Base-by-base conservation (phyloP, 2,329 filamentous ascomycete genomes). In the Ambrosiella cleistominuta region DNA sequence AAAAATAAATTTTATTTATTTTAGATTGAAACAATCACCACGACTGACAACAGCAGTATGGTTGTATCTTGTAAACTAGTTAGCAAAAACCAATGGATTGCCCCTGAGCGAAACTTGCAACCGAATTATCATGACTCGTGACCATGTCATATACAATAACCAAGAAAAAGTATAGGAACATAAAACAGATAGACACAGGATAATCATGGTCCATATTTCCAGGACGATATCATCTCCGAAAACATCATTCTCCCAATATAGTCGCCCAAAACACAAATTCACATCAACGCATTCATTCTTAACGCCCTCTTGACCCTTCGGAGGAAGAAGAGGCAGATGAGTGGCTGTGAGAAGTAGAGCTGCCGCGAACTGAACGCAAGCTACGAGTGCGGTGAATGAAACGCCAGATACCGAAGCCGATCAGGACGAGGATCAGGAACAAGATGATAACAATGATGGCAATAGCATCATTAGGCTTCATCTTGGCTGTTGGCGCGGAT, bases 401-500 rank as follows among this genome's bases (percentile, higher is more conserved):
- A 60, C 75, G 73, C 70, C 79, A 83, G 68, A 83, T 83, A 61
- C 78, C 81, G 64, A 82, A 82, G 7, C 77, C 75, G 58, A 83
- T 78, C 60, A 72, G 70, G 57, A 79, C 78, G 53, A 84, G 75
- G 54, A 83, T 70, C 65, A 80, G 67, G 70, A 84, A 83, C 64
- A 84, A 75, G 58, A 84, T 68, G 68, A 84, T 83, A 69, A 84
- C 77, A 66, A 84, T 83, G 68, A 84, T 74, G 64, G 81, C 81
- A 68, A 84, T 83, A 65, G 79, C 77, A 69, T 83, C 76, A 76
- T 84, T 84, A 71, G 76, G 70, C 68, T 83, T 78, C 64, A 75
- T 72, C 27, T 3, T 54, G 57, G 51, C 27, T 15, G 13, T 15
- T 49, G 44, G 44, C 27, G 47, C 49, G 37, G 52, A 13, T 38